A percentile compares a stretch with the other conserved stretches of the same genome.
These are phyloP conservation scores for Ceratocystis cacaofunesta DNA, from an alignment of 2,329 filamentous ascomycete genomes.

Conservation along the genomic window DNA sequence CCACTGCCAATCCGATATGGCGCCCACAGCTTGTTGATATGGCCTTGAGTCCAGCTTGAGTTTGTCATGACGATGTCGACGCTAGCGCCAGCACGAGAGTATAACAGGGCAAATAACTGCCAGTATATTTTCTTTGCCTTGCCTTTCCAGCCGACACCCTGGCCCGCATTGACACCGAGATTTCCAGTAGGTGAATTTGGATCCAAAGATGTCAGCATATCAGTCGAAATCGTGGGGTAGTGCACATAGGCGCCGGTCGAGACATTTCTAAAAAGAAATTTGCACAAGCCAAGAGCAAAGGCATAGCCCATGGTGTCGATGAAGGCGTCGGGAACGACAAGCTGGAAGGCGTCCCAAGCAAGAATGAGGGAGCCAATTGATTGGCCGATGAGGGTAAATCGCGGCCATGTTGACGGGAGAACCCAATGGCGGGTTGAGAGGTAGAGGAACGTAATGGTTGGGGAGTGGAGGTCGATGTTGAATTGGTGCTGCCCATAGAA, in stretches of 20 bases:
- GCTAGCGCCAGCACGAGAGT: constrained; percentile 66
- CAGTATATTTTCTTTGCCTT: constrained; percentile 68
- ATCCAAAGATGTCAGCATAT: constrained; percentile 81
- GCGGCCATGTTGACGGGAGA: constrained; percentile 73
- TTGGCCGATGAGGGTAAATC: constrained; percentile 87
- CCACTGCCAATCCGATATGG: constrained; percentile 30
- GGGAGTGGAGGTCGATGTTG: constrained; percentile 76
- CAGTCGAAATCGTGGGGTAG: constrained; percentile 94
- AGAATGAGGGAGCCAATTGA: constrained; percentile 76
- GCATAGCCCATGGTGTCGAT: constrained; percentile 98
- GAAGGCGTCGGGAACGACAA: constrained; percentile 84
- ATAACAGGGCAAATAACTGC: constrained; percentile 67
- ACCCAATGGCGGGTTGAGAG: constrained; percentile 78
- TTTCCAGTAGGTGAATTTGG: constrained; percentile 40
- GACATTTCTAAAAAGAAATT: constrained; percentile 62
- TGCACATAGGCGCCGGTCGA: constrained; percentile 91
- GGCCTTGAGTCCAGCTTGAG: constrained; percentile 79
- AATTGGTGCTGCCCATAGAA: constrained; percentile 53
- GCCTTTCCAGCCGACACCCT: constrained; percentile 59
- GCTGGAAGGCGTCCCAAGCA: constrained; percentile 82
- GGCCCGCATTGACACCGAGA: constrained; percentile 70
- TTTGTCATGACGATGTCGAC: constrained; percentile 97
- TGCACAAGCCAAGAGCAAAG: constrained; percentile 70
- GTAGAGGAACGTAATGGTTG: constrained; percentile 77
- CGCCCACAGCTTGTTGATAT: constrained; percentile 71